Evolutionary conservation across 2,329 filamentous ascomycete genomes (phyloP), one percentile per base, ranked within the genome.

Genomic region (Dactylonectria estremocensis): DNA sequence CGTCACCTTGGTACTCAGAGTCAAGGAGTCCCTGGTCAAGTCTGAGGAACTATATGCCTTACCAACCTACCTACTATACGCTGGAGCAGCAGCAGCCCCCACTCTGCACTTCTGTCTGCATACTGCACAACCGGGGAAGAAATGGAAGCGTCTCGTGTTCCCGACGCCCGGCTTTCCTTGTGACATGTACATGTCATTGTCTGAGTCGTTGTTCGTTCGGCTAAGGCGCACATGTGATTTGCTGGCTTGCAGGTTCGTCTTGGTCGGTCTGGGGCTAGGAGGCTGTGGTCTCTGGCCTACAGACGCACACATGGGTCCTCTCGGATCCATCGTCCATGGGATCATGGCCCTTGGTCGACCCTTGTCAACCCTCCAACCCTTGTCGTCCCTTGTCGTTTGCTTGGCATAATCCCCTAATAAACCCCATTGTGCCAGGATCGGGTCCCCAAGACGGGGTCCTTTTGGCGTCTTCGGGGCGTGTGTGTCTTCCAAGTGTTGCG

Each of bases 341-440:
- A 28, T 28, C 4, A 28, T 28, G 24, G 24, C 4, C 49, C 31
- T 31, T 52, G n/a, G 6, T 33, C 50, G 31, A 35, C 31, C 31
- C 8, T 53, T 31, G 10, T 50, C n/a, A 28, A 52, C 49, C 49
- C 49, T 50, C 10, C 18, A 10, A 48, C n/a, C 18, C 43, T 20
- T 20, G 43, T 22, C 20, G 48, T 33, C 49, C 49, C 49, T 53
- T 31, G 50, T 37, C 50, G 20, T 6, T 53, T 11, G 31, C 50
- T 53, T 53, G 50, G 31, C 50, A 53, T 53, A 28, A 16, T 35
- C 50, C 50, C 50, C 50, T 53, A 35, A 53, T 35, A 53, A 53
- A 14, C n/a, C 28, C 49, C 49, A 52, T 33, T 28, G 24, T 18
- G 43, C 43, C 43, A 46, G 43, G 5, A 46, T 48, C 22, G 11